Conservation (phyloP, 441 rosid species). For the Bruguiera hainesii region DNA sequence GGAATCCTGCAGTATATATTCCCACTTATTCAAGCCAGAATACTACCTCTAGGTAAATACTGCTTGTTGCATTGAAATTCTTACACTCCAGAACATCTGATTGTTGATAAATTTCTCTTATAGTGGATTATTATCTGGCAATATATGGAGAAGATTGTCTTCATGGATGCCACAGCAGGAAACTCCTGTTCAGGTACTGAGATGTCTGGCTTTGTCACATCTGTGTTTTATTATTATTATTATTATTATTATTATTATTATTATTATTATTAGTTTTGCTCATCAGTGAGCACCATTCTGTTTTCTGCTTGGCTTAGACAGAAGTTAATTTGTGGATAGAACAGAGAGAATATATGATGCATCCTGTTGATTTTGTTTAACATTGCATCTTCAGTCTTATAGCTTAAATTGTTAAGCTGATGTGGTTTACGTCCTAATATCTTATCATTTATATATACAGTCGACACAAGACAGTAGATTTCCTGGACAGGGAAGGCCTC, state of each 20-base stretch:
- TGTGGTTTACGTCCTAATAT: neutral
- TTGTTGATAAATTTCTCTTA: conserved; percentile 20
- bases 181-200: conserved; percentile 59
- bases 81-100: conserved; percentile 7
- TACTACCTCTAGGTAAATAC: conserved; percentile 53
- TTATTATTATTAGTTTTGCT: neutral
- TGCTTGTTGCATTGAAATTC: conserved; percentile 10
- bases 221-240: neutral
- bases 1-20: conserved; percentile 59
- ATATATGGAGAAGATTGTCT: conserved; percentile 77
- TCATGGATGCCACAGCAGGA: conserved; percentile 87
- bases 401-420: conserved; percentile 3
- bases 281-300: no score
- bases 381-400: conserved; percentile 9
- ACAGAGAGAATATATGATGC: neutral
- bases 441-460: conserved; percentile 32
- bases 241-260: no score
- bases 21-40: conserved; percentile 67
- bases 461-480: conserved; percentile 63
- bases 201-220: conserved; percentile 11
- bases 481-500: conserved; percentile 79
- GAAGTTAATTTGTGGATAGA: neutral
- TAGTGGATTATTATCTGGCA: conserved; percentile 78
- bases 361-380: neutral
- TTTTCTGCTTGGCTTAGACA: no score